phyloP scores from a whole-genome alignment of 345 rosid species.

The Salix koriyanagi region DNA sequence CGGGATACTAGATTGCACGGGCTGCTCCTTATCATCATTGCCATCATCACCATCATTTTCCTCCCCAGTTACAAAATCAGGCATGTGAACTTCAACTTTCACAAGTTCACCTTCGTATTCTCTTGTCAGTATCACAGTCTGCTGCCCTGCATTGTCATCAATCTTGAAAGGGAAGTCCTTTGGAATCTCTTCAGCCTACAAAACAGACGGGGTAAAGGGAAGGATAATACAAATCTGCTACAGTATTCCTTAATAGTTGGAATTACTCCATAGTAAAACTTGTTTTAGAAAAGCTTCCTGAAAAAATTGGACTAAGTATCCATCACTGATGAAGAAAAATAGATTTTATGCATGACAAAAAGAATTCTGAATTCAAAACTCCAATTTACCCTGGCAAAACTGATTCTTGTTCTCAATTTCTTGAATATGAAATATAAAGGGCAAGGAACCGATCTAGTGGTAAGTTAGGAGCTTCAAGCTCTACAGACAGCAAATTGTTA shows the following conservation, averaged over 20 bases:
- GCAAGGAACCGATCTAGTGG: neutral
- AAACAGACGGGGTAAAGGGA: neutral
- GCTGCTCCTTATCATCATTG: slow-evolving; percentile 41
- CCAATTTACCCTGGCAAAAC: neutral
- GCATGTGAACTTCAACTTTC: slow-evolving; percentile 76
- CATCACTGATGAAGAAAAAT: neutral
- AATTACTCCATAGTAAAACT: neutral
- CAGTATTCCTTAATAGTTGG: neutral
- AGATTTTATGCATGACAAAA: neutral
- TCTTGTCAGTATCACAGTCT: slow-evolving; percentile 52
- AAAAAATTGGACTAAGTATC: neutral
- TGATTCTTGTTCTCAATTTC: neutral
- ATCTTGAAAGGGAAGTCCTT: slow-evolving; percentile 70
- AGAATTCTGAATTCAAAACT: neutral
- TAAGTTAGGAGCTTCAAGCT: neutral
- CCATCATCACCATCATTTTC: slow-evolving; percentile 32
- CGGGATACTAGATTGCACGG: slow-evolving; percentile 53
- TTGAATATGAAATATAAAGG: neutral
- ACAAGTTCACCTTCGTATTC: slow-evolving; percentile 66
- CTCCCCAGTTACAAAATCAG: slow-evolving; percentile 75
- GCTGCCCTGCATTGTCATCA: slow-evolving; percentile 66
- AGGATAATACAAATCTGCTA: neutral
- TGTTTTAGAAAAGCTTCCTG: neutral
- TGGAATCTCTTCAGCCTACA: slow-evolving; percentile 58
- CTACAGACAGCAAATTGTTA: neutral